Conservation (phyloP, 2,329 filamentous ascomycete species). For the Fusarium floridanum region DNA sequence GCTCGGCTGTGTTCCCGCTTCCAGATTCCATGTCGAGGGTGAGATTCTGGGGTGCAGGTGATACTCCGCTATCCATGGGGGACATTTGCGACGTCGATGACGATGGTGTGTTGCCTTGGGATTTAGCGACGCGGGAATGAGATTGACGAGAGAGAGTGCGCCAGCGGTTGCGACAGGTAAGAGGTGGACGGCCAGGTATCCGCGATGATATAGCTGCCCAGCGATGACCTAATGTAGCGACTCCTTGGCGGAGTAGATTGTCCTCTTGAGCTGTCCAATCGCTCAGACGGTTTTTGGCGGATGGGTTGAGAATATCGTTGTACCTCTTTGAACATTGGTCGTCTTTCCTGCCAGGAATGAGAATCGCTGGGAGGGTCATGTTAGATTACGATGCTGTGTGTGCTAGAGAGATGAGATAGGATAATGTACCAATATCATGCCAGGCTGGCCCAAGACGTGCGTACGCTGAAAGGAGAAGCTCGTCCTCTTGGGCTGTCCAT, state of each 20-base stretch:
- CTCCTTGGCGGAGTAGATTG: constrained; percentile 40
- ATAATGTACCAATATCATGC: constrained; percentile 43
- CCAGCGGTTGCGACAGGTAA: constrained; percentile 49
- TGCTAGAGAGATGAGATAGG: background rate
- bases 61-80: constrained; percentile 30
- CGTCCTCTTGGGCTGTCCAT: constrained; percentile 48
- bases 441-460: constrained; percentile 44
- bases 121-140: constrained; percentile 26
- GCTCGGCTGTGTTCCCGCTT: constrained; percentile 4
- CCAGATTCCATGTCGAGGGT: constrained; percentile 6
- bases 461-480: constrained; percentile 46
- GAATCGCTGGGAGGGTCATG: constrained; percentile 18
- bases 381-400: background rate
- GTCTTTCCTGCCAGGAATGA: constrained; percentile 48
- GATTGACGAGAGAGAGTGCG: constrained; percentile 35
- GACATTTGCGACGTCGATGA: constrained; percentile 37
- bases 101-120: constrained; percentile 37
- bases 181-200: constrained; percentile 45
- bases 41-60: constrained; percentile 27
- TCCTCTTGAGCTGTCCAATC: constrained; percentile 47
- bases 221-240: constrained; percentile 42
- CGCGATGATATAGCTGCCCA: constrained; percentile 47
- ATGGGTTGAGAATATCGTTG: constrained; percentile 47
- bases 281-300: constrained; percentile 42
- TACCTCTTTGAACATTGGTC: constrained; percentile 49